Evolutionary conservation across 768 basidiomycete genomes (phyloP), one percentile per base, ranked within the genome.

Genomic region (Kwoniella newhampshirensis): DNA sequence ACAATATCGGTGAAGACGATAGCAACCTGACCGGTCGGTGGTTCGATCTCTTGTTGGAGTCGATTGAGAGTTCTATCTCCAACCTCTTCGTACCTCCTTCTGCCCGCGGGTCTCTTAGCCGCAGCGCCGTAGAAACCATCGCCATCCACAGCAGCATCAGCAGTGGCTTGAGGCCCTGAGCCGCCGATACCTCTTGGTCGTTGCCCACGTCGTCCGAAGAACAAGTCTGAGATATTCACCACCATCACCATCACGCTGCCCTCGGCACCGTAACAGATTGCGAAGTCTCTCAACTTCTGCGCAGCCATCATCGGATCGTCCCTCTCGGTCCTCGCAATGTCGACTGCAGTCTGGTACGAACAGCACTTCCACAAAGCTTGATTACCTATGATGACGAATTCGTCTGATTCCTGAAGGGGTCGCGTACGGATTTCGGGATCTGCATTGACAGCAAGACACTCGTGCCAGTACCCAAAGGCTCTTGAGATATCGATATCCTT

Each of bases 211-310:
- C 62, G 54, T 2, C 67, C 62, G 50, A 63, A 40, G 79, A 92
- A 89, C 28, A 93, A 79, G 70, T 89, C 91, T 8, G 83, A 84
- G 20, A 96, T 80, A 47, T 84, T 84, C 64, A 98, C 84, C 32
- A 97, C 91, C 94, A 98, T 98, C 78, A 98, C 92, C 92, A 98
- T 97, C 45, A 87, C 88, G 59, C 86, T 89, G 13, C 89, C 90
- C 52, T 88, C 86, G 17, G 92, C 90, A 1, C 96, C 96, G 76
- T 97, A 97, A 65, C 90, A 91, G 71, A 99, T 89, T 7, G 96
- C 91, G 61, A 97, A 89, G 74, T 99, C 96, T 45, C 96, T 84
- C 39, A 99, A 77, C 79, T 96, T 98, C 79, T 97, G 93, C 0
- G 96, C 91, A 4, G 96, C 96, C 70, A 91, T 85, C 86, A 87